These are phyloP conservation scores for Chlorella vulgaris DNA, from an alignment of 139 green algal species.

Conservation along the genomic window DNA sequence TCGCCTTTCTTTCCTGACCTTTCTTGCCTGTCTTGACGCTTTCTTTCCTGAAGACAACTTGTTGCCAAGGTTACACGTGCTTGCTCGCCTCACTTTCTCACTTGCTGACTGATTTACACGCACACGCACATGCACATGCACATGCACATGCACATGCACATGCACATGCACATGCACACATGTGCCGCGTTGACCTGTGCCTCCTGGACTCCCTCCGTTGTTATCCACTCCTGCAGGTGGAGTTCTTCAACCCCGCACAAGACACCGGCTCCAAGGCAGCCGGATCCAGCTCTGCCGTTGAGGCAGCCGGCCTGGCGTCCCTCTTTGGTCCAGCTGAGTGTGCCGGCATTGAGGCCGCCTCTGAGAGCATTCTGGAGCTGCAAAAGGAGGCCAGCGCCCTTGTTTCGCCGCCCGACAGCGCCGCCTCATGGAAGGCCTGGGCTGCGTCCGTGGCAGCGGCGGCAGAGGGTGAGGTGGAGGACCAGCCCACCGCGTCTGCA, in stretches of 20 bases:
- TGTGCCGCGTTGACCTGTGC: not conserved
- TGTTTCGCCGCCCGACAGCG: not conserved
- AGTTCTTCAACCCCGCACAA: conserved; percentile 1
- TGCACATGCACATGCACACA: no score
- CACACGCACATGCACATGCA: no score
- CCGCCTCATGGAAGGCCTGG: conserved; percentile 33
- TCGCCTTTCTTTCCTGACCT: not conserved
- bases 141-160: no score
- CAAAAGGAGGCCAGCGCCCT: not conserved
- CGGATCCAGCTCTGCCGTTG: not conserved
- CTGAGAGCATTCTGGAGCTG: conserved; percentile 27
- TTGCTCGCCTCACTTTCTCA: no score
- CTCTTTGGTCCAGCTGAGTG: conserved; percentile 27
- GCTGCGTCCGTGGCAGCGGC: not conserved
- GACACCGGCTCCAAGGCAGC: not conserved
- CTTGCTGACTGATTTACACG: no score
- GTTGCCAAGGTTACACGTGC: no score
- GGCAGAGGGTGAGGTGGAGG: not conserved
- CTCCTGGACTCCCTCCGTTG: not conserved
- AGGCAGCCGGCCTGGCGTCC: not conserved
- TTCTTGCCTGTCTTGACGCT: not conserved
- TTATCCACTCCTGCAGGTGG: not conserved
- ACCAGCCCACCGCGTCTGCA: not conserved
- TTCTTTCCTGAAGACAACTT: no score
- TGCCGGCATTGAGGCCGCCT: not conserved